These are phyloP conservation scores for Aureobasidium vineae DNA, from an alignment of 2,329 filamentous ascomycete species.

Conservation along the genomic window DNA sequence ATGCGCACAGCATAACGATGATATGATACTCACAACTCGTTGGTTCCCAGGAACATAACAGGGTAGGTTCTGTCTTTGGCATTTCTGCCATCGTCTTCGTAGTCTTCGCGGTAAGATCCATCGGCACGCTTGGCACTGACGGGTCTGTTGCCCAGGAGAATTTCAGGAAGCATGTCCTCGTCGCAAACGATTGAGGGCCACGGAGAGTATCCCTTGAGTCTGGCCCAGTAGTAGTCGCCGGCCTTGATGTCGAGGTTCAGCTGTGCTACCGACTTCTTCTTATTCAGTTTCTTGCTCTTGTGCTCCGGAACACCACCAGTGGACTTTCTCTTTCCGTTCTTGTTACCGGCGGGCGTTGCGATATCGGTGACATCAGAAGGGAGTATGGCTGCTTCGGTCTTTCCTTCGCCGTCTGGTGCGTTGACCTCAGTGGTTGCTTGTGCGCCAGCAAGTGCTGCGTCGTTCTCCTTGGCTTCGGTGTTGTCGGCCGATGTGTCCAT, in stretches of 20 bases:
- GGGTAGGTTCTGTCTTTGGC: slow-evolving; percentile 82
- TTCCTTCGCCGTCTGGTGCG: slow-evolving; percentile 28
- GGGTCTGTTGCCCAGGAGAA: slow-evolving; percentile 72
- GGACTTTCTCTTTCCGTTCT: slow-evolving; percentile 56
- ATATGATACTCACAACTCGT: slow-evolving; percentile 80
- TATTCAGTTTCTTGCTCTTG: slow-evolving; percentile 78
- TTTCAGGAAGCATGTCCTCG: slow-evolving; percentile 85
- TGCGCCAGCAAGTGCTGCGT: slow-evolving; percentile 24
- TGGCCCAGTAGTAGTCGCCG: slow-evolving; percentile 87
- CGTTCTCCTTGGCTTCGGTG: slow-evolving; percentile 7
- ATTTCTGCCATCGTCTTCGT: slow-evolving; percentile 82
- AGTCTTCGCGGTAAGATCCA: slow-evolving; percentile 84
- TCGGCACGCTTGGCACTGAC: slow-evolving; percentile 79
- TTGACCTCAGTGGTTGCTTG: slow-evolving; percentile 30
- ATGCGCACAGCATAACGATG: neutral
- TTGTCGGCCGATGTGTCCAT: slow-evolving; percentile 12
- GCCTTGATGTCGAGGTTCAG: slow-evolving; percentile 73
- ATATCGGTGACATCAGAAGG: slow-evolving; percentile 24
- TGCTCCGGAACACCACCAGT: slow-evolving; percentile 60
- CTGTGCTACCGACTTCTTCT: slow-evolving; percentile 75
- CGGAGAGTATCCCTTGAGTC: slow-evolving; percentile 89
- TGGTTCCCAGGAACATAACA: slow-evolving; percentile 91
- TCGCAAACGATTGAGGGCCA: slow-evolving; percentile 96
- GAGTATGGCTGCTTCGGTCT: slow-evolving; percentile 26
- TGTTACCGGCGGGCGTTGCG: slow-evolving; percentile 34